Conservation (phyloP, 1,284 basidiomycete species). For the Peniophora sp. region DNA sequence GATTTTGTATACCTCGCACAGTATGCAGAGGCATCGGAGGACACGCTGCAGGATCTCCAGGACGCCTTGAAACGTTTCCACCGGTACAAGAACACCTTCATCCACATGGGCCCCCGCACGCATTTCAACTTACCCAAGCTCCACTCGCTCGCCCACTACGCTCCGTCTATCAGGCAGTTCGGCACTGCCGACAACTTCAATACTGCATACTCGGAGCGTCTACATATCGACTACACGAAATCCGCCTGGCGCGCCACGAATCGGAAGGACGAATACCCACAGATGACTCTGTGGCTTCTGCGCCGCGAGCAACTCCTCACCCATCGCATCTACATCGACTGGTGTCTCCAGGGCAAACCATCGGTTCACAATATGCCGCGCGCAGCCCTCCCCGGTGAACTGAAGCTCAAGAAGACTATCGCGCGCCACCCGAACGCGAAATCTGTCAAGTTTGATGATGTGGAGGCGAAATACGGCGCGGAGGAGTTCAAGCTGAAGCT, state of each 20-base stretch:
- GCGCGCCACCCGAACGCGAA: constrained; percentile 14
- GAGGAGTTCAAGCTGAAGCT: constrained; percentile 13
- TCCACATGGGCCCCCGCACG: constrained; percentile 17
- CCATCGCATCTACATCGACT: not conserved
- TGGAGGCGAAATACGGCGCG: constrained; percentile 17
- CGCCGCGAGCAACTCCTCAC: constrained; percentile 19
- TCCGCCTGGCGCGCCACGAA: too few relatives aligned
- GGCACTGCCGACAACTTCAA: constrained; percentile 1
- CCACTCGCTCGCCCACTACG: constrained; percentile 10
- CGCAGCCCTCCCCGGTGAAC: not conserved
- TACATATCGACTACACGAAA: too few relatives aligned
- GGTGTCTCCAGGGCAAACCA: not conserved
- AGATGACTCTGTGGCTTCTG: constrained; percentile 17
- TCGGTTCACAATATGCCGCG: not conserved
- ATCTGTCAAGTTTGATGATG: constrained; percentile 8
- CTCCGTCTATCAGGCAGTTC: constrained; percentile 2
- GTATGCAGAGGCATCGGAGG: constrained; percentile 19
- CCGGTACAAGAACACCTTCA: constrained; percentile 20
- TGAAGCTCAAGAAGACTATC: constrained; percentile 14
- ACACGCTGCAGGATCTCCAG: constrained; percentile 12
- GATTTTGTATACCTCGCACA: constrained; percentile 27
- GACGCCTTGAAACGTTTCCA: constrained; percentile 21
- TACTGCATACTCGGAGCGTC: too few relatives aligned
- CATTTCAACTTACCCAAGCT: constrained; percentile 24
- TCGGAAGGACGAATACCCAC: constrained; percentile 16